Conservation (phyloP, 2,329 filamentous ascomycete genomes). For the Stagonosporopsis vannaccii region DNA sequence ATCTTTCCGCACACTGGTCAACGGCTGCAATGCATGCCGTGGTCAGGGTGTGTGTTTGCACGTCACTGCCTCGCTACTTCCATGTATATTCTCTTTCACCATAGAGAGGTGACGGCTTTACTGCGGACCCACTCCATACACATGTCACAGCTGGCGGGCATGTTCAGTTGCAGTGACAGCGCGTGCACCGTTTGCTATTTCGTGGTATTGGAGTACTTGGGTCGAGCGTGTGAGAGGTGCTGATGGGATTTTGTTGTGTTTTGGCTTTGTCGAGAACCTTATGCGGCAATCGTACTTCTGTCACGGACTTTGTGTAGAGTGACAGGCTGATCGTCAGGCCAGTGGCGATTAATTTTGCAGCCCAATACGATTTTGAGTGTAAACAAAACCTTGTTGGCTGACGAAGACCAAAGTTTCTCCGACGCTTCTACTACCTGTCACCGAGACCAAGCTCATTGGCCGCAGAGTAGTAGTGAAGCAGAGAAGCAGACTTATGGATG, state of each 20-base stretch:
- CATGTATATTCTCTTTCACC: not conserved
- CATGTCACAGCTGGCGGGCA: conserved; percentile 7
- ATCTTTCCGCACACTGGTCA: conserved; percentile 1
- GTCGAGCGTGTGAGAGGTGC: not conserved
- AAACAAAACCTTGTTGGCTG: no score
- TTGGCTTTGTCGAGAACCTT: not conserved
- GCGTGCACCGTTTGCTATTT: not conserved
- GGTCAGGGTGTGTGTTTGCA: not conserved
- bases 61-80: not conserved
- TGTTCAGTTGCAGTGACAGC: conserved; percentile 2
- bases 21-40: conserved; percentile 6
- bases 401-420: no score
- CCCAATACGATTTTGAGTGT: no score
- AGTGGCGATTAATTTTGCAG: not conserved
- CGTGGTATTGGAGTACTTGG: not conserved
- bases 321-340: not conserved
- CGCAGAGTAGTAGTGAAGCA: no score
- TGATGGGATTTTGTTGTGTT: not conserved
- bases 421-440: no score
- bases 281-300: not conserved
- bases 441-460: no score
- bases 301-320: not conserved
- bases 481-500: no score
- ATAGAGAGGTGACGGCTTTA: conserved; percentile 5
- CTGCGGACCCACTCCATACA: conserved; percentile 1